Evolutionary conservation across 495 filamentous ascomycete genomes (phyloP).

Genomic region (Zalerion maritima): DNA sequence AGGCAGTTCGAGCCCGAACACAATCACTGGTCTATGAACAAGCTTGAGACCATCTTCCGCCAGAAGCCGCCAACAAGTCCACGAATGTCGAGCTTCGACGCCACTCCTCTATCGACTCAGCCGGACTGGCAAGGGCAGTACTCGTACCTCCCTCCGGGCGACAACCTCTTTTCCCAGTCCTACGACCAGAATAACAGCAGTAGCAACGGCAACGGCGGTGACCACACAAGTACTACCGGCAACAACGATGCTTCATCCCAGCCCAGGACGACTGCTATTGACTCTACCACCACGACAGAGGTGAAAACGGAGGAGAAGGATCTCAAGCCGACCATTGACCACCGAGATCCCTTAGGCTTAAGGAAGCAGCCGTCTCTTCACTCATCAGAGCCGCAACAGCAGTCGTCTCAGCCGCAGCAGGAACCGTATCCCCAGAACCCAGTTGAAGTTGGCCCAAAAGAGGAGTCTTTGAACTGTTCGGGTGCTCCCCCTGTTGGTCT

Average conservation of each 20-base stretch:
- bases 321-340: constrained; percentile 19
- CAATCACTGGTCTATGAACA: constrained; percentile 42
- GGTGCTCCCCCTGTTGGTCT: constrained; percentile 21
- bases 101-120: constrained; percentile 36
- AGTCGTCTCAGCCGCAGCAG: constrained; percentile 21
- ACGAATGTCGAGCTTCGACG: constrained; percentile 47
- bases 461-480: constrained; percentile 28
- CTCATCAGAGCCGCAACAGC: constrained; percentile 24
- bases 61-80: constrained; percentile 32
- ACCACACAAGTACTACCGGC: constrained; percentile 23
- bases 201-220: constrained; percentile 23
- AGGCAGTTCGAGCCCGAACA: constrained; percentile 41
- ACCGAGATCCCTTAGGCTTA: constrained; percentile 31
- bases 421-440: constrained; percentile 25
- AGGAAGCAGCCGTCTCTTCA: too few relatives aligned
- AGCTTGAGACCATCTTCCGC: constrained; percentile 38
- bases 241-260: constrained; percentile 28
- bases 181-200: constrained; percentile 32
- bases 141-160: constrained; percentile 37
- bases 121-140: constrained; percentile 46
- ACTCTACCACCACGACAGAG: constrained; percentile 19
- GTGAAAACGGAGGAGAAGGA: constrained; percentile 19
- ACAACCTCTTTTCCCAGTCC: constrained; percentile 31
- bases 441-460: constrained; percentile 21
- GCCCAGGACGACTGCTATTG: constrained; percentile 21